Base-by-base conservation (phyloP, 1,284 basidiomycete genomes). In the Papiliotrema flavescens region DNA sequence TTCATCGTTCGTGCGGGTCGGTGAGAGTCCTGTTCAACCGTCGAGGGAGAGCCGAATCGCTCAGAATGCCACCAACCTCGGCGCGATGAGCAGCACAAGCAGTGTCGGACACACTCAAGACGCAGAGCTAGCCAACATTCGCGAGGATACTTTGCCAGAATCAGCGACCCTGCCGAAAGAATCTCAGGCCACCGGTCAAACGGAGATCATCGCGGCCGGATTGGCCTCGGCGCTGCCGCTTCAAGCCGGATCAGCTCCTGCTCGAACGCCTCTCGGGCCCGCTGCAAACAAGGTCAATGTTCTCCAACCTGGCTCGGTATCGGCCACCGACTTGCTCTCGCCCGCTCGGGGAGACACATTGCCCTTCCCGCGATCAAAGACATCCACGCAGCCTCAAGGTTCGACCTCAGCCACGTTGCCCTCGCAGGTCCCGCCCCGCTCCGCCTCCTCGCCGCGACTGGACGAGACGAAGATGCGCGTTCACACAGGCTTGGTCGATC, bases 401-500 rank as follows among this genome's bases (percentile, higher is more conserved):
- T 2, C 39, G 45, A 13, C 8, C 13, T 50, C 54, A 2, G 47
- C 32, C 35, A 49, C 54, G 3, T 8, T 53, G 11, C 48, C 48
- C n/a, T 8, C 49, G n/a, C 42, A 43, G 35, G 42, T 53, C 14
- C 20, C 47, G 22, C 28, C 53, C 2, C 40, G 54, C 2, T 35
- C 53, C 14, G 40, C 54, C 7, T 26, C 61, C 5, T 24, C 53
- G 20, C 42, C 50, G 11, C n/a, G 41, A 11, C 22, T 74, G 52
- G 73, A 79, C 56, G 85, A 84, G 59, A 80, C 80, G 36, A 84
- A 83, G 53, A 79, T 98, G 50, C 85, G 90, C 15, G 83, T 89
- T 41, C 95, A 98, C 70, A 87, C 90, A 61, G 94, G 95, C 62
- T 87, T 94, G 1, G 88, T 98, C 26, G 95, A 98, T 75, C 88